phyloP scores from a whole-genome alignment of 768 basidiomycete species.

The Leccinum barrowsii region DNA sequence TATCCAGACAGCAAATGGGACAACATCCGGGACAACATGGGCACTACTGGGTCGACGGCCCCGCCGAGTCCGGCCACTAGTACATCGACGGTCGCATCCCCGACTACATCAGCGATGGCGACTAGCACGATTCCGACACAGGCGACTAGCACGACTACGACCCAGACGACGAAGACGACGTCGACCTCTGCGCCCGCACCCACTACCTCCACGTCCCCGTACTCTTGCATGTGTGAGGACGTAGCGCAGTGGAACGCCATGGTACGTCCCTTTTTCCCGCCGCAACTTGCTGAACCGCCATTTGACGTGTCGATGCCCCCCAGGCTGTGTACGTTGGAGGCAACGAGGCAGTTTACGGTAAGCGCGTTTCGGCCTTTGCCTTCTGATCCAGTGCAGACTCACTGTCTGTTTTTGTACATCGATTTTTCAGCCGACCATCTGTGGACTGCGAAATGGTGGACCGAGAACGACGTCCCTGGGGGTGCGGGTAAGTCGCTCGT shows the following conservation, averaged over 20 bases:
- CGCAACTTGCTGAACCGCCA: not conserved
- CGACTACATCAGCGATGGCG: not conserved
- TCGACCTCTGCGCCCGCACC: constrained; percentile 6
- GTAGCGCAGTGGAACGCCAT: constrained; percentile 40
- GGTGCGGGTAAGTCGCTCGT: constrained; percentile 16
- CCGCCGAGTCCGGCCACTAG: constrained; percentile 21
- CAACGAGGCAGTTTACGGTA: constrained; percentile 40
- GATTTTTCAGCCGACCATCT: constrained; percentile 36
- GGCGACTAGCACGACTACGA: not conserved
- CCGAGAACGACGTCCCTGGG: constrained; percentile 36
- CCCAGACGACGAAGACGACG: not conserved
- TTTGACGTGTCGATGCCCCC: not conserved
- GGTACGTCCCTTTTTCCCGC: constrained; percentile 10
- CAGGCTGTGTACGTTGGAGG: constrained; percentile 36
- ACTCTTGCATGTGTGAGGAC: constrained; percentile 37
- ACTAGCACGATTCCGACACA: not conserved
- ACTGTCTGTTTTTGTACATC: not conserved
- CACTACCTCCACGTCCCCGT: constrained; percentile 3
- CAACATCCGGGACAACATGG: constrained; percentile 67
- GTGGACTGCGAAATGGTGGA: constrained; percentile 55
- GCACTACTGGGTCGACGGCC: constrained; percentile 20
- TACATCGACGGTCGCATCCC: not conserved
- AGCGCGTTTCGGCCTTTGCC: constrained; percentile 9
- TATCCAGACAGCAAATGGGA: constrained; percentile 70
- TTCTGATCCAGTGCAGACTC: not conserved